A percentile compares a stretch with the other conserved stretches of the same genome.
Conservation (phyloP, 2,329 filamentous ascomycete genomes). For the Fusarium burgessii region DNA sequence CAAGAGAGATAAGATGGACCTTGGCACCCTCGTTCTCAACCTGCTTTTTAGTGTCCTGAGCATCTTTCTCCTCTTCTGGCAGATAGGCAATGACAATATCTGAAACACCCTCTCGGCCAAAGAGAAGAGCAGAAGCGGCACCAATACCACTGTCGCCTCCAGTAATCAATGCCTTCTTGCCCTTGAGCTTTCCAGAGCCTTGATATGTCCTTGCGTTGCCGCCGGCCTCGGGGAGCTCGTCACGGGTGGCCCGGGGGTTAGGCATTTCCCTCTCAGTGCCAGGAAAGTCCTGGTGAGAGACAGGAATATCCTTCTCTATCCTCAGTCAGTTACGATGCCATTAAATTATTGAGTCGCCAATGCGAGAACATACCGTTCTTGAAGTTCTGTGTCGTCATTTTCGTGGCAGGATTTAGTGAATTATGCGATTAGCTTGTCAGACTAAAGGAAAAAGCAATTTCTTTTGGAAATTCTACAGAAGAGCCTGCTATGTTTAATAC, state of each 20-base stretch:
- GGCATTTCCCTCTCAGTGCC: conserved; percentile 48
- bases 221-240: conserved; percentile 74
- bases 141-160: conserved; percentile 86
- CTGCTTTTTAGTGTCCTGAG: conserved; percentile 76
- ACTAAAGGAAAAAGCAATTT: neutral
- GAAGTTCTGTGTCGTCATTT: conserved; percentile 42
- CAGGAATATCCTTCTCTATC: conserved; percentile 49
- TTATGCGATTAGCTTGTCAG: neutral
- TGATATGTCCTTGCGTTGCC: conserved; percentile 78
- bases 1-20: conserved; percentile 72
- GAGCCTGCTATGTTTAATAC: conserved; percentile 23
- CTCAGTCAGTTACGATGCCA: conserved; percentile 34
- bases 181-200: conserved; percentile 79
- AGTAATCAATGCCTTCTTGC: conserved; percentile 82
- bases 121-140: conserved; percentile 79
- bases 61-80: conserved; percentile 80
- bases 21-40: conserved; percentile 76
- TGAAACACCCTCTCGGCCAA: conserved; percentile 80
- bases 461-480: neutral
- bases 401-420: neutral
- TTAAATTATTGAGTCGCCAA: neutral
- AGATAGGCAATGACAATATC: conserved; percentile 80
- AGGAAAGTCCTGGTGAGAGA: conserved; percentile 48
- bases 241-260: conserved; percentile 64
- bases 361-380: conserved; percentile 32